Evolutionary conservation across 768 basidiomycete genomes (phyloP), one percentile per base, ranked within the genome.

Genomic region (Phylloporus scabripes): DNA sequence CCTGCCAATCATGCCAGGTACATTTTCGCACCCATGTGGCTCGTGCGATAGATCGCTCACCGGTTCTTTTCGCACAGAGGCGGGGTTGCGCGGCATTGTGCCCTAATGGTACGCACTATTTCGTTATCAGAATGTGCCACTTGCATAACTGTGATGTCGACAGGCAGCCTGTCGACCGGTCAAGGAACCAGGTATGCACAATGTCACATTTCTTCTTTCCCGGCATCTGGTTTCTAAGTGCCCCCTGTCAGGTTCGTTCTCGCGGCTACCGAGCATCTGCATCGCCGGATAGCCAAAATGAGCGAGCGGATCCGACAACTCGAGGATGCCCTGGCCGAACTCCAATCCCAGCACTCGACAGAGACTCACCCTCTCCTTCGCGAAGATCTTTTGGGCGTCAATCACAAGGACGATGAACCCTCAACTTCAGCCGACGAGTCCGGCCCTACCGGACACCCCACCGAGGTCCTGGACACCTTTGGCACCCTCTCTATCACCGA

Each of bases 111-210:
- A 46, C 53, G 74, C 65, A 18, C 38, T 15, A 55, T 59, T 38
- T 51, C 45, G 23, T 58, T 45, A 18, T 39, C 26, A 24, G 8
- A 5, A 17, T 23, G 17, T 40, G 20, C 6, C 39, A 24, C 28
- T 49, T 34, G 32, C 48, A 31, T 50, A 12, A 43, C 46, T 5
- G 41, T 28, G 7, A 37, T 6, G 39, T 43, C 37, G 46, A 53
- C 51, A 85, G 83, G 83, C 20, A 85, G 82, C 58, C 70, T 87
- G n/a, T 78, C 85, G 0, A 87, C 85, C n/a, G 85, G 85, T 11
- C 82, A 87, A 65, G 84, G 84, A 51, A 85, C 84, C 47, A 76
- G 87, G 83, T 80, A 61, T 9, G 62, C 18, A 56, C 51, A 48
- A 28, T 37, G 18, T 46, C 1, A 10, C 33, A 40, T 43, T 37